A percentile compares a stretch with the other conserved stretches of the same genome.
phyloP scores from a whole-genome alignment of 2,329 filamentous ascomycete genomes.

The Sclerotinia minor region DNA sequence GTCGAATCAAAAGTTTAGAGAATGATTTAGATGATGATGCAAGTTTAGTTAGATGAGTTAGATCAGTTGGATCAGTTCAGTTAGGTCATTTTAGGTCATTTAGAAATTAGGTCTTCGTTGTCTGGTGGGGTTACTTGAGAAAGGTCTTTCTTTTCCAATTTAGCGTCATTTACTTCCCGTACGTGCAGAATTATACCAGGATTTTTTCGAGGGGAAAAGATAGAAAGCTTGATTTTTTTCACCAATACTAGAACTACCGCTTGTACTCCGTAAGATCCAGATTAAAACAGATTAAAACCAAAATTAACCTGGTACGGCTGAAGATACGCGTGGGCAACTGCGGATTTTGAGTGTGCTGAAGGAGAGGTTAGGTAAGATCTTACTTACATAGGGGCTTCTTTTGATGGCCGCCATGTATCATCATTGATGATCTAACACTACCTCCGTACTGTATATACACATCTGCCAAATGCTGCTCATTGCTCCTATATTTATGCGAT shows the following conservation, averaged over 20 bases:
- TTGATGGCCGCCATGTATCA: neutral
- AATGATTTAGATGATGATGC: conserved; percentile 14
- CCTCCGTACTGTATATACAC: too few species aligned
- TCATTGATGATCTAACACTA: neutral
- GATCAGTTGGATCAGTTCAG: too few species aligned
- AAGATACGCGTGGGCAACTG: too few species aligned
- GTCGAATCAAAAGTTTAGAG: neutral
- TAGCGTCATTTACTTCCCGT: conserved; percentile 1
- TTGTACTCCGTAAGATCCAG: too few species aligned
- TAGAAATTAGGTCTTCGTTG: neutral
- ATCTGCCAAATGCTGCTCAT: neutral
- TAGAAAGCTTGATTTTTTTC: conserved; percentile 8
- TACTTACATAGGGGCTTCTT: neutral
- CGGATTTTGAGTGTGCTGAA: neutral
- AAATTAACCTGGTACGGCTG: neutral
- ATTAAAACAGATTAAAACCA: neutral
- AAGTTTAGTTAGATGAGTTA: neutral
- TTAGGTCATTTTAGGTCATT: neutral
- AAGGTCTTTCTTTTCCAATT: neutral
- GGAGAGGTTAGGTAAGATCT: neutral
- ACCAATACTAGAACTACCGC: too few species aligned
- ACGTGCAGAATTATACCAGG: neutral
- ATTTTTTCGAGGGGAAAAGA: neutral
- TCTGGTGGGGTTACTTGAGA: neutral
- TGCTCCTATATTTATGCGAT: neutral